These are phyloP conservation scores for Aureobasidium sp. DNA, from an alignment of 2,329 filamentous ascomycete species.

Conservation along the genomic window DNA sequence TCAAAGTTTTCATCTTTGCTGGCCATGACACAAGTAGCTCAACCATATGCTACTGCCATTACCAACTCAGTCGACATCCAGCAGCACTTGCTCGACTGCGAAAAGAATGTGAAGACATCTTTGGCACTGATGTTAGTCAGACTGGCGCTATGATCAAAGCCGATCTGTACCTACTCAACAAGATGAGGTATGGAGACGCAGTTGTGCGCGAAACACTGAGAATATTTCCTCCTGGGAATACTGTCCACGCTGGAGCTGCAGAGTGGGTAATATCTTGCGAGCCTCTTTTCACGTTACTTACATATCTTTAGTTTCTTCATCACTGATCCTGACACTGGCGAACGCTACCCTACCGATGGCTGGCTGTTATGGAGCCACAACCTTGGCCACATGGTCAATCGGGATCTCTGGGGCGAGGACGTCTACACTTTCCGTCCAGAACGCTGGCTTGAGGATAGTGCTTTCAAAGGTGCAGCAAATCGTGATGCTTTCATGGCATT, in stretches of 20 bases:
- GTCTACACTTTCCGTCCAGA: conserved; percentile 43
- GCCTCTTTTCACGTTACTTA: not conserved
- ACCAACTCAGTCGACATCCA: conserved; percentile 34
- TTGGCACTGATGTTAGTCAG: conserved; percentile 35
- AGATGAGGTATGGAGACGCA: conserved; percentile 46
- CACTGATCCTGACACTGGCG: conserved; percentile 38
- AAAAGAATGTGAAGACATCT: conserved; percentile 47
- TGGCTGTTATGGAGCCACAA: conserved; percentile 38
- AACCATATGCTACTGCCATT: conserved; percentile 33
- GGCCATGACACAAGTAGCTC: conserved; percentile 38
- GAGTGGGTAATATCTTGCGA: not conserved
- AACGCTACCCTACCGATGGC: conserved; percentile 38
- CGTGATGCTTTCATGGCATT: conserved; percentile 6
- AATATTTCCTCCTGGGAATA: conserved; percentile 44
- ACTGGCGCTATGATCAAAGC: conserved; percentile 35
- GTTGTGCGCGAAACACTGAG: conserved; percentile 50
- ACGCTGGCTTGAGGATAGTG: conserved; percentile 33
- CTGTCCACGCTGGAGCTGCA: conserved; percentile 32
- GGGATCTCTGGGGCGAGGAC: conserved; percentile 32
- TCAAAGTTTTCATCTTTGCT: conserved; percentile 38
- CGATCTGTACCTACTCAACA: conserved; percentile 43
- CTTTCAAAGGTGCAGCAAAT: not conserved
- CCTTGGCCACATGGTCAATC: conserved; percentile 32
- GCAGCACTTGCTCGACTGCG: conserved; percentile 31
- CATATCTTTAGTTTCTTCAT: conserved; percentile 29